A percentile compares a stretch with the other conserved stretches of the same genome.
Evolutionary conservation across 2,329 filamentous ascomycete genomes (phyloP).

Genomic region (Cladophialophora yegresii): DNA sequence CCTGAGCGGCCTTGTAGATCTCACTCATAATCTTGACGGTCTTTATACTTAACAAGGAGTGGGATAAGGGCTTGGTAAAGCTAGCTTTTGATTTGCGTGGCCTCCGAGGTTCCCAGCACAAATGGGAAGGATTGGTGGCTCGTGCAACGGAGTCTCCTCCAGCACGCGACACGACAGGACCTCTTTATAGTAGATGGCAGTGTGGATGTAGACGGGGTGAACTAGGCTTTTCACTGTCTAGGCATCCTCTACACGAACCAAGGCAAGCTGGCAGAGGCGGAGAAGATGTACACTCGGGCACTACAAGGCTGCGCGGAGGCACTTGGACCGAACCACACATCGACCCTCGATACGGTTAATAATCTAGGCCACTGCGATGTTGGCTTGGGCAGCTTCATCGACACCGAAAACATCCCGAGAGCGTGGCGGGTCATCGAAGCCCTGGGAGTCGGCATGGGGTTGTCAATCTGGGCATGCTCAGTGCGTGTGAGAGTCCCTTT

Average conservation of each 20-base stretch:
- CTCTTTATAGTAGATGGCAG: constrained; percentile 6
- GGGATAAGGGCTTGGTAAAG: not conserved
- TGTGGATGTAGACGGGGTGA: not conserved
- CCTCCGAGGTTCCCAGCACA: constrained; percentile 5
- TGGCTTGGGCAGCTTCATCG: constrained; percentile 61
- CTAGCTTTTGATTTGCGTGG: constrained; percentile 7
- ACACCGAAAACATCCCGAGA: constrained; percentile 52
- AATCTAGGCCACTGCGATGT: constrained; percentile 43
- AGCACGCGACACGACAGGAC: constrained; percentile 17
- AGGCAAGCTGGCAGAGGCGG: constrained; percentile 37
- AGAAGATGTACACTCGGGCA: constrained; percentile 40
- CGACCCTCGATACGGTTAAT: constrained; percentile 36
- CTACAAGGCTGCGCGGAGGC: constrained; percentile 28
- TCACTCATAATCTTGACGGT: too few relatives aligned
- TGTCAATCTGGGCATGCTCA: constrained; percentile 49
- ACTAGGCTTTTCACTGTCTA: constrained; percentile 2
- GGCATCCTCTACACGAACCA: constrained; percentile 20
- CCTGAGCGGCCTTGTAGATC: too few relatives aligned
- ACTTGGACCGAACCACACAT: constrained; percentile 28
- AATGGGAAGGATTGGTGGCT: constrained; percentile 13
- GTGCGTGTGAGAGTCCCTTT: constrained; percentile 33
- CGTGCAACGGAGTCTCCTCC: constrained; percentile 13
- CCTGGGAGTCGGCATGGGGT: constrained; percentile 87
- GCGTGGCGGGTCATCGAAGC: constrained; percentile 67
- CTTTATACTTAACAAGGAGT: constrained; percentile 15